These are phyloP conservation scores for Tylopilus felleus DNA, from an alignment of 768 basidiomycete species.

Conservation along the genomic window DNA sequence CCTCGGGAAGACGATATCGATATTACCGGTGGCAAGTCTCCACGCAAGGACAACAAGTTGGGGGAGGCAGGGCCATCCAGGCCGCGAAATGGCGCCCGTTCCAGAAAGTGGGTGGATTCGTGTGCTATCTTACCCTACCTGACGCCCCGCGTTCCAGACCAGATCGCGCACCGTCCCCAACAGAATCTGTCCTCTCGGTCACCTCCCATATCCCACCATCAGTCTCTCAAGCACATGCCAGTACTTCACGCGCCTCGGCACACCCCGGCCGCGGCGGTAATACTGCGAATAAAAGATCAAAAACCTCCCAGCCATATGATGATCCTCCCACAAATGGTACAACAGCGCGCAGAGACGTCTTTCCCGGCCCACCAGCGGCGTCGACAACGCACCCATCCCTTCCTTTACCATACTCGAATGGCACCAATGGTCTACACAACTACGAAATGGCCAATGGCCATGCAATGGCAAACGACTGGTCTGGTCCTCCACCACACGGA, in stretches of 20 bases:
- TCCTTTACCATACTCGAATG: slow-evolving; percentile 39
- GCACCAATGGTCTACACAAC: slow-evolving; percentile 35
- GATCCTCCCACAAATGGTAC: slow-evolving; percentile 41
- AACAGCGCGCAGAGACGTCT: slow-evolving; percentile 40
- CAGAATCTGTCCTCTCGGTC: slow-evolving; percentile 70
- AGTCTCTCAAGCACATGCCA: slow-evolving; percentile 26
- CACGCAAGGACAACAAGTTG: slow-evolving; percentile 58
- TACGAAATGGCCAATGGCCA: slow-evolving; percentile 40
- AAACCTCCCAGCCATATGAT: slow-evolving; percentile 35
- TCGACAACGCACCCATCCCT: slow-evolving; percentile 53
- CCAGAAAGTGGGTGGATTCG: slow-evolving; percentile 52
- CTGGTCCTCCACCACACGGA: slow-evolving; percentile 44
- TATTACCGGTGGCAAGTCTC: slow-evolving; percentile 45
- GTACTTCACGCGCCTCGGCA: slow-evolving; percentile 27
- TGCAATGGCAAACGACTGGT: slow-evolving; percentile 45
- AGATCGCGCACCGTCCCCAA: slow-evolving; percentile 65
- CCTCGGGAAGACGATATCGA: slow-evolving; percentile 66
- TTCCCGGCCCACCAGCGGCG: slow-evolving; percentile 49
- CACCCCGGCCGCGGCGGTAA: slow-evolving; percentile 33
- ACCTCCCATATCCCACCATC: slow-evolving; percentile 57
- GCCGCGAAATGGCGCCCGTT: slow-evolving; percentile 50
- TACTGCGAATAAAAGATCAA: slow-evolving; percentile 42
- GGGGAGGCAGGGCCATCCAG: slow-evolving; percentile 43
- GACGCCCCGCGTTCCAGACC: slow-evolving; percentile 36
- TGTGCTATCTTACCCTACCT: background rate